phyloP scores from a whole-genome alignment of 2,329 filamentous ascomycete species.

The Phialophora expanda region DNA sequence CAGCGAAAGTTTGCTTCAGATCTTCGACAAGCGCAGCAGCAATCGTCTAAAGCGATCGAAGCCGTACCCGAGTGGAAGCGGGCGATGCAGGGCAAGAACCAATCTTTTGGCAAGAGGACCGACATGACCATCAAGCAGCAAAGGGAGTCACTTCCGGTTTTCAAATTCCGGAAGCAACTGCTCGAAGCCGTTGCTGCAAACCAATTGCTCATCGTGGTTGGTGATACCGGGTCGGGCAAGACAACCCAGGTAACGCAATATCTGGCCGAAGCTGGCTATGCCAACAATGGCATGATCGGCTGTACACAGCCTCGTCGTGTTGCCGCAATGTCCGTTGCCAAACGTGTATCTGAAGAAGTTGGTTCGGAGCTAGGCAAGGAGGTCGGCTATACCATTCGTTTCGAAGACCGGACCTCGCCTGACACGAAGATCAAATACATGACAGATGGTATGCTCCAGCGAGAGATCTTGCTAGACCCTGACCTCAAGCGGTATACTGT shows the following conservation, averaged over 20 bases:
- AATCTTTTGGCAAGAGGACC: conserved; percentile 83
- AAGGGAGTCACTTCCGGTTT: conserved; percentile 86
- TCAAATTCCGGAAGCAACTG: conserved; percentile 81
- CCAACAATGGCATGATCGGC: conserved; percentile 83
- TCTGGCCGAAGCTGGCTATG: conserved; percentile 92
- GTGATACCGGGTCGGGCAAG: conserved; percentile 96
- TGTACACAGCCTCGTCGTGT: conserved; percentile 97
- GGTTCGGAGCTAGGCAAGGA: conserved; percentile 88
- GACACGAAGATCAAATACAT: conserved; percentile 98
- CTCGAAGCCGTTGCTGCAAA: conserved; percentile 86
- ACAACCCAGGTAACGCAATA: conserved; percentile 98
- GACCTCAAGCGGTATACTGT: conserved; percentile 88
- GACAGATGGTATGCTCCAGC: conserved; percentile 97
- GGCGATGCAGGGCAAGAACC: conserved; percentile 77
- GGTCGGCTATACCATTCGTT: conserved; percentile 96
- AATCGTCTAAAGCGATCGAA: conserved; percentile 63
- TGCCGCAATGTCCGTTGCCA: conserved; percentile 97
- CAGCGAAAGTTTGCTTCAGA: conserved; percentile 89
- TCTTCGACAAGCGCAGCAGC: conserved; percentile 69
- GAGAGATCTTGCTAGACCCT: conserved; percentile 91
- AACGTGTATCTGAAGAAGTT: conserved; percentile 94
- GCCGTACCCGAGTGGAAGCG: conserved; percentile 91
- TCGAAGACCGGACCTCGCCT: conserved; percentile 89
- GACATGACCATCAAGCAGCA: conserved; percentile 94
- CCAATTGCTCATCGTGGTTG: conserved; percentile 92